Base-by-base conservation (phyloP, 192 early-diverging fungal genomes). In the Backusella psychrophila region DNA sequence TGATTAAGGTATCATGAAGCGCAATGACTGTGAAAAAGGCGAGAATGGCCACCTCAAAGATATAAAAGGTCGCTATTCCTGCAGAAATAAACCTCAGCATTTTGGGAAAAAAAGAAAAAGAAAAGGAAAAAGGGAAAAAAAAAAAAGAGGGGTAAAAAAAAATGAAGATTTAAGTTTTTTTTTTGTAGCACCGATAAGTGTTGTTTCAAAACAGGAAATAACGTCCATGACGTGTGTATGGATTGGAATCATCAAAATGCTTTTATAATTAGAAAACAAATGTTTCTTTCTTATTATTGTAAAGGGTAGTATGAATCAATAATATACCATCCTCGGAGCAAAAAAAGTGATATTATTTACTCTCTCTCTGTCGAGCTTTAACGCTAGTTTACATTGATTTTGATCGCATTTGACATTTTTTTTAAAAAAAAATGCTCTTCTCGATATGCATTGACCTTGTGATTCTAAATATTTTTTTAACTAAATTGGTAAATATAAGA, bases 71-170 rank as follows among this genome's bases (percentile, higher is more conserved):
- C 3, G 56, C 56, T 63, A 63, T 63, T 63, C 56, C 56, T 63
- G 56, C 56, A 29, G 56, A 63, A 63, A 63, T 63, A 63, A 63
- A 14, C 23, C 26, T 26, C 0, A 63, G 26, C 56, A 63, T 63
- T 29, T 63, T 59, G 3, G 6, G 11, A 1, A 63, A 26, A 26
- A 14, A 11, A 53, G 9, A 53, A 7, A 14, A 29, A 3, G 4
- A 59, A 26, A 59, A 3, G 3, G 11, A 29, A 59, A 59, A 23
- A 6, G 8, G 17, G n/a, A n/a, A 26, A 59, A 59, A 19, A 19
- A 49, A 49, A 59, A 59, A 59, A 59, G n/a, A 56, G 52, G 52
- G 52, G 52, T 56, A 56, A 59, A 11, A 59, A 49, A 49, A 44
- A 44, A 14, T 2, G 14, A 44, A 44, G 14, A 49, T 49, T 44